Base-by-base conservation (phyloP, 225 moss, liverwort and hornwort genomes). In the Bryoerythrophyllum caledonicum region DNA sequence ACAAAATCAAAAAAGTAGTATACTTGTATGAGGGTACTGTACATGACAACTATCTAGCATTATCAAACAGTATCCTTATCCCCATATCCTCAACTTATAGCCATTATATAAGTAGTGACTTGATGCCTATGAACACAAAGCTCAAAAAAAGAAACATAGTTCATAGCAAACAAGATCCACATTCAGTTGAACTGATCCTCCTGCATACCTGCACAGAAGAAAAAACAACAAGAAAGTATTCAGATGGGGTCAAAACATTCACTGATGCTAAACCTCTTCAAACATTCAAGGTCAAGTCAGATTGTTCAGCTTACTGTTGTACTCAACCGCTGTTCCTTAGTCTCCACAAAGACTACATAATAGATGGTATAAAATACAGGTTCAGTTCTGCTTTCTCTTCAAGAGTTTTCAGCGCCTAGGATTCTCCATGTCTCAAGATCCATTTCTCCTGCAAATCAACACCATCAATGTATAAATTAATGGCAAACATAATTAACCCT, bases 361-460 rank as follows among this genome's bases (percentile, higher is more conserved):
- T 27, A 63, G 10, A 25, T 19, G 25, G 74, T 49, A 13, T 38
- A 7, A 44, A 60, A 27, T 60, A 19, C 46, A 41, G 32, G 49
- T 30, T 41, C 38, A 8, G 16, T 59, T 28, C 19, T 26, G 9
- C 3, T 12, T 6, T 38, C 16, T 77, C 52, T 28, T 79, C 21
- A 16, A 27, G 49, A 64, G 23, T 52, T 38, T 4, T 14, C 60
- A 60, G 27, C 70, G 43, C 60, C 60, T 79, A 67, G 3, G 28
- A 65, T 65, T 76, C 76, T 21, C 25, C 62, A 20, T 72, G 23
- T 68, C 75, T 57, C 24, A 21, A 62, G 20, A 13, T 62, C 68
- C 67, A 46, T 21, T 68, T 76, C 49, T 72, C 62, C 72, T 79
- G 75, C 28, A 71, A 43, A 13, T 12, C 19, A 61, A 52, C 63